Conservation (phyloP, 805 yeast genomes). For the Barnettozyma salicaria region DNA sequence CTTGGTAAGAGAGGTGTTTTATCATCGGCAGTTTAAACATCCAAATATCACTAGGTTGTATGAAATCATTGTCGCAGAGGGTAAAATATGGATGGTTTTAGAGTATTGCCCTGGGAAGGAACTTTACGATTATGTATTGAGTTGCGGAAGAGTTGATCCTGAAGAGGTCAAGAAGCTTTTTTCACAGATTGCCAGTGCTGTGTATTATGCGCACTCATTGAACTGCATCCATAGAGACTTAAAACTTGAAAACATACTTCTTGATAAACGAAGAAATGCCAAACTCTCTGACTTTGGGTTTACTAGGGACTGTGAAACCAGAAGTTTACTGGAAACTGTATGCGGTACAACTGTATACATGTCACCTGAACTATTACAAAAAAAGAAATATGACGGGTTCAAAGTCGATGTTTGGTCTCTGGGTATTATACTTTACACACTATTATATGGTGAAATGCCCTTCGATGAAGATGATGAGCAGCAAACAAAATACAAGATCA, state of each 20-base stretch:
- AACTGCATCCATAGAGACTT: constrained; percentile 82
- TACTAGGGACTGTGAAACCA: constrained; percentile 64
- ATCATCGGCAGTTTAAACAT: constrained; percentile 77
- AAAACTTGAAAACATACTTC: constrained; percentile 70
- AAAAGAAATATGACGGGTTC: constrained; percentile 69
- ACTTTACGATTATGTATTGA: constrained; percentile 59
- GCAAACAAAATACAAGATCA: constrained; percentile 52
- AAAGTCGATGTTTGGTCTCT: constrained; percentile 88
- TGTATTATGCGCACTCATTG: constrained; percentile 65
- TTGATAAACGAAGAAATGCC: constrained; percentile 51
- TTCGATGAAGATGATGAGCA: constrained; percentile 77
- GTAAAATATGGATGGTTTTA: constrained; percentile 75
- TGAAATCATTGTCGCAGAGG: constrained; percentile 79
- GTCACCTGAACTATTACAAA: constrained; percentile 86
- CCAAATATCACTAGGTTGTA: constrained; percentile 79
- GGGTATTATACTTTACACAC: constrained; percentile 82
- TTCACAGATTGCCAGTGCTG: constrained; percentile 55
- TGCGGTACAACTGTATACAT: constrained; percentile 95
- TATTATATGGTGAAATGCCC: constrained; percentile 84
- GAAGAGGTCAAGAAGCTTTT: constrained; percentile 50
- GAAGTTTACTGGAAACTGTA: constrained; percentile 63
- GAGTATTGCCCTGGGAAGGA: constrained; percentile 87
- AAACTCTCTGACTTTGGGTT: constrained; percentile 93
- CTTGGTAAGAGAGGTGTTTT: constrained; percentile 83
- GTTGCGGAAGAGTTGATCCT: constrained; percentile 42